phyloP scores from a whole-genome alignment of 2,329 filamentous ascomycete genomes.

The Metarhizium robertsii region DNA sequence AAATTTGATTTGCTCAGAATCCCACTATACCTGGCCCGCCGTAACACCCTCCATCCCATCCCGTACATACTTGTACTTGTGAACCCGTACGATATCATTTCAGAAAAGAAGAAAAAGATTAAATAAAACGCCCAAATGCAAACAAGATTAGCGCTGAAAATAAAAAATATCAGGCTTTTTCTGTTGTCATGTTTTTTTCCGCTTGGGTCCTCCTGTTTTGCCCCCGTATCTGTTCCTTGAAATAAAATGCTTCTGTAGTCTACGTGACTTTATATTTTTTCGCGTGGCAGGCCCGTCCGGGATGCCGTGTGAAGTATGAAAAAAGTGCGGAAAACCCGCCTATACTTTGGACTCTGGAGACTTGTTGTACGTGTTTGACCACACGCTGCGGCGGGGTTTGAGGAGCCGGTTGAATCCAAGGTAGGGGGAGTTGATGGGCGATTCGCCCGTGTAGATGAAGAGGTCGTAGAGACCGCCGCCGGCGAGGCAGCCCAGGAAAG shows the following conservation, averaged over 20 bases:
- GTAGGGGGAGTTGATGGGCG: constrained; percentile 58
- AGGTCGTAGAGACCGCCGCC: constrained; percentile 60
- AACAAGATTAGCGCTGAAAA: background rate
- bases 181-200: background rate
- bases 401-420: constrained; percentile 49
- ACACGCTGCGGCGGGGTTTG: constrained; percentile 23
- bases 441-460: constrained; percentile 61
- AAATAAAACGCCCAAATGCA: background rate
- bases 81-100: background rate
- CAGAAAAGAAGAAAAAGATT: background rate
- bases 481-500: constrained; percentile 54
- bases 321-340: background rate
- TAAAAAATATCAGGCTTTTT: background rate
- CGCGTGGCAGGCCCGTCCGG: background rate
- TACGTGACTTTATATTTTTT: background rate
- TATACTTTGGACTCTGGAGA: constrained; percentile 15
- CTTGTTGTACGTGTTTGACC: constrained; percentile 25
- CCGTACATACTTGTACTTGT: background rate
- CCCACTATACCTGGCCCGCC: background rate
- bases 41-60: background rate
- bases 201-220: background rate
- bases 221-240: background rate
- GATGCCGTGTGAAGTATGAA: background rate
- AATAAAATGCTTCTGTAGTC: background rate
- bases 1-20: background rate